phyloP scores from a whole-genome alignment of 208 protist species.

The Tritrichomonas musculus region DNA sequence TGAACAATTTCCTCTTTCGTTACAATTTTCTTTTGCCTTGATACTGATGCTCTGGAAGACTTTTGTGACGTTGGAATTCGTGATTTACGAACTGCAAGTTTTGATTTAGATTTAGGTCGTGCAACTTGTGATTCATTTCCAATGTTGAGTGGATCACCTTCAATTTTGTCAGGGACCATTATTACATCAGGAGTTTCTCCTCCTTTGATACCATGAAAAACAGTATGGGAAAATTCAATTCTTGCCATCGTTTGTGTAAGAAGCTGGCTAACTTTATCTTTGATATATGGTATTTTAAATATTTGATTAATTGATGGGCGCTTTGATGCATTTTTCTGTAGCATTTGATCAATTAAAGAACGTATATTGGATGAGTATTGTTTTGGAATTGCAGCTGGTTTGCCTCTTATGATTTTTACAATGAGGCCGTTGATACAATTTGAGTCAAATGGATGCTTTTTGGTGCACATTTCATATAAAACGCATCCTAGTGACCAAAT shows the following conservation, averaged over 20 bases:
- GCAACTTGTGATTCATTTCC: no score
- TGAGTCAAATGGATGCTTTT: not conserved
- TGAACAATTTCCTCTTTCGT: not conserved
- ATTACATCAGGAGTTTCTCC: not conserved
- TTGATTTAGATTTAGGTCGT: no score
- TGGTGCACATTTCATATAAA: not conserved
- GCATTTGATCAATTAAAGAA: not conserved
- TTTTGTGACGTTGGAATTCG: not conserved
- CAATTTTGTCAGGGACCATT: not conserved
- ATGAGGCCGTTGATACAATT: not conserved
- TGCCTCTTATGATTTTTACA: not conserved
- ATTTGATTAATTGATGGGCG: not conserved
- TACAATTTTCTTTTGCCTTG: not conserved
- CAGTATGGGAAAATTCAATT: not conserved
- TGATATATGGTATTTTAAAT: not conserved
- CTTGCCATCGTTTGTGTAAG: not conserved
- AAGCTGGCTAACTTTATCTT: not conserved
- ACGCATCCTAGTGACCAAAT: constrained; percentile 4
- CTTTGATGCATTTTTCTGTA: not conserved
- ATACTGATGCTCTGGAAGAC: not conserved
- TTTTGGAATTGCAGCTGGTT: not conserved
- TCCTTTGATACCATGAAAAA: not conserved
- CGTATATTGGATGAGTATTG: not conserved
- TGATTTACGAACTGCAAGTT: no score
- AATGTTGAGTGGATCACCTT: no score